Evolutionary conservation across 2,329 filamentous ascomycete species (phyloP).

Genomic region (Xylariaceae sp.): DNA sequence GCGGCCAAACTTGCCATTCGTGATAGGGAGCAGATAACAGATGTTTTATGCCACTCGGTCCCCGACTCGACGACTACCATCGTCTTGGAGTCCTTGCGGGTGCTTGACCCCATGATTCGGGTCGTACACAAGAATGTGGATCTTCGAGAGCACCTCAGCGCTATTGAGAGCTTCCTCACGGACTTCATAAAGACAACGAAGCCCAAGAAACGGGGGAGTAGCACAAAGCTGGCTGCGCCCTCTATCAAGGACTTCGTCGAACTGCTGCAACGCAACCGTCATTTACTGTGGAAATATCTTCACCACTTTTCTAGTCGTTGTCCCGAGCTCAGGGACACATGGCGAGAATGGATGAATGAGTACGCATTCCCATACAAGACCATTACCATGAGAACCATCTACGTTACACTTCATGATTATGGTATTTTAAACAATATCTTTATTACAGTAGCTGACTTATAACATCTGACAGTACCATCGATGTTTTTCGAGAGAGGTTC

Average conservation of each 20-base stretch:
- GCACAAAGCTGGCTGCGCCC: slow-evolving; percentile 39
- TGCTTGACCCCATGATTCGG: slow-evolving; percentile 71
- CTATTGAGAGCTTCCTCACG: slow-evolving; percentile 62
- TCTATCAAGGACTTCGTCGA: slow-evolving; percentile 68
- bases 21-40: slow-evolving; percentile 66
- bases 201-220: slow-evolving; percentile 39
- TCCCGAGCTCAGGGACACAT: slow-evolving; percentile 57
- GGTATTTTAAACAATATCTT: background rate
- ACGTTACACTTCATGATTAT: background rate
- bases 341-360: slow-evolving; percentile 56
- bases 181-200: slow-evolving; percentile 62
- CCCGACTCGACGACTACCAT: slow-evolving; percentile 69
- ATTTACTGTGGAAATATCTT: slow-evolving; percentile 62
- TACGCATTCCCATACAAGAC: slow-evolving; percentile 2
- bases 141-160: slow-evolving; percentile 61
- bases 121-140: slow-evolving; percentile 66
- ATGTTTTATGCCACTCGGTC: slow-evolving; percentile 59
- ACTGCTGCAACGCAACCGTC: slow-evolving; percentile 59
- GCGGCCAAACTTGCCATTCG: slow-evolving; percentile 64
- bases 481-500: slow-evolving; percentile 45
- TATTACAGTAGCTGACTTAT: slow-evolving; percentile 1
- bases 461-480: slow-evolving; percentile 36
- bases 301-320: slow-evolving; percentile 65
- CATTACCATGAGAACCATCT: background rate
- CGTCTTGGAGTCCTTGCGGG: slow-evolving; percentile 58